Evolutionary conservation across 352 stramenopile genomes (phyloP).

Genomic region (Phytophthora syringae): DNA sequence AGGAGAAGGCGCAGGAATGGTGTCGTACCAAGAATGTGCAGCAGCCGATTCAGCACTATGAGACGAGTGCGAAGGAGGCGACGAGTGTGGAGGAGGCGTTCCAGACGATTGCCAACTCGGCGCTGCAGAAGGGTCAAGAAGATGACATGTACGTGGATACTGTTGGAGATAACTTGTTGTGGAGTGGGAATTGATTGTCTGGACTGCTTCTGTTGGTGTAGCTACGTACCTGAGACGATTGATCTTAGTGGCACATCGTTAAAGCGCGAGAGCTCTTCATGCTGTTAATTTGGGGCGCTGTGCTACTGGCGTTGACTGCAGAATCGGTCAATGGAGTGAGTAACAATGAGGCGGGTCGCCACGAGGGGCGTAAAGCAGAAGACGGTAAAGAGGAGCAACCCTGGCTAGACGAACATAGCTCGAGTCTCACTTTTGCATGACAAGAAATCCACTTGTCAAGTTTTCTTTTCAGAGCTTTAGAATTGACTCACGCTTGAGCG

Average conservation of each 20-base stretch:
- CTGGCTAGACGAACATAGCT: constrained; percentile 25
- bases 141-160: constrained; percentile 77
- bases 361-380: constrained; percentile 2
- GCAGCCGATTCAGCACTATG: constrained; percentile 96
- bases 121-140: constrained; percentile 87
- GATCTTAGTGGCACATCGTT: constrained; percentile 77
- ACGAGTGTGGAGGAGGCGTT: constrained; percentile 98
- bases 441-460: constrained; percentile 26
- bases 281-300: constrained; percentile 57
- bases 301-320: constrained; percentile 13
- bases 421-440: constrained; percentile 9
- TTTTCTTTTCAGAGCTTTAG: constrained; percentile 25
- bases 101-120: constrained; percentile 90
- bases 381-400: constrained; percentile 2
- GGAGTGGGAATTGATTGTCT: constrained; percentile 1
- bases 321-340: not conserved
- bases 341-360: not conserved
- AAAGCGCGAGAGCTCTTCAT: constrained; percentile 74
- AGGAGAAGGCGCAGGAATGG: constrained; percentile 93
- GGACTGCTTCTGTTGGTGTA: constrained; percentile 27
- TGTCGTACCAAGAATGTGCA: constrained; percentile 88
- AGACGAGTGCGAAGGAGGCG: constrained; percentile 98
- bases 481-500: constrained; percentile 5
- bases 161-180: not conserved
- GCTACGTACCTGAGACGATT: constrained; percentile 87